Evolutionary conservation across 257 asterid species (phyloP).

Genomic region (Ligustrum vulgare): DNA sequence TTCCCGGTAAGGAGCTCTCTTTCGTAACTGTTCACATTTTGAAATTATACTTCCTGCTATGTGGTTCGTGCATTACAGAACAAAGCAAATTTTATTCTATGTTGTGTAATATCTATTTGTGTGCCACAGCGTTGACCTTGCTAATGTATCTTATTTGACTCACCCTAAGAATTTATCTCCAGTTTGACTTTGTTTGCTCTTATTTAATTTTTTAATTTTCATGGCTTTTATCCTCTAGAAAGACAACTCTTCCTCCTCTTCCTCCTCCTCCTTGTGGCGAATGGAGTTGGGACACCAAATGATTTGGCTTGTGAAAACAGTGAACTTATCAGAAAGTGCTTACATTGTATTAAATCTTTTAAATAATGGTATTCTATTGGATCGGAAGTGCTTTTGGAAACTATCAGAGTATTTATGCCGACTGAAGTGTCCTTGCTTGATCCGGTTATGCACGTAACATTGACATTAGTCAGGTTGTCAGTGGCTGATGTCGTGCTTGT

Average conservation of each 20-base stretch:
- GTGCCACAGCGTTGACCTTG: conserved; percentile 7
- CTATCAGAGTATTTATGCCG: conserved; percentile 5
- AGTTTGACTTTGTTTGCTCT: not conserved
- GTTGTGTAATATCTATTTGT: conserved; percentile 9
- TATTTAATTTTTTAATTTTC: not conserved
- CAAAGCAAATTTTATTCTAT: not conserved
- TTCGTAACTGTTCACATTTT: conserved; percentile 13
- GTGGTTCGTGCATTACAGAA: conserved; percentile 18
- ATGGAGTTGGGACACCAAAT: not conserved
- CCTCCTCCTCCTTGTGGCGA: not conserved
- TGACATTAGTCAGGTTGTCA: conserved; percentile 16
- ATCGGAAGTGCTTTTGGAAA: conserved; percentile 10
- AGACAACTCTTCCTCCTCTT: not conserved
- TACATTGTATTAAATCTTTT: not conserved
- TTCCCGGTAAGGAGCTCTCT: conserved; percentile 63
- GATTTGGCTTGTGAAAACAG: not conserved
- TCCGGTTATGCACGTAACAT: conserved; percentile 12
- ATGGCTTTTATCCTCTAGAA: too few relatives aligned
- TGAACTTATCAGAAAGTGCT: conserved; percentile 9
- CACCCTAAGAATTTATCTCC: conserved; percentile 4
- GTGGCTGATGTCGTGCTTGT: conserved; percentile 8
- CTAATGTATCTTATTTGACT: conserved; percentile 9
- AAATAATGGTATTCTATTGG: not conserved
- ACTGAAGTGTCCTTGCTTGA: conserved; percentile 22
- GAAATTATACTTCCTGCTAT: conserved; percentile 4